A percentile compares a stretch with the other conserved stretches of the same genome.
Conservation (phyloP, 139 green algal genomes). For the Helicosporidium sp. region DNA sequence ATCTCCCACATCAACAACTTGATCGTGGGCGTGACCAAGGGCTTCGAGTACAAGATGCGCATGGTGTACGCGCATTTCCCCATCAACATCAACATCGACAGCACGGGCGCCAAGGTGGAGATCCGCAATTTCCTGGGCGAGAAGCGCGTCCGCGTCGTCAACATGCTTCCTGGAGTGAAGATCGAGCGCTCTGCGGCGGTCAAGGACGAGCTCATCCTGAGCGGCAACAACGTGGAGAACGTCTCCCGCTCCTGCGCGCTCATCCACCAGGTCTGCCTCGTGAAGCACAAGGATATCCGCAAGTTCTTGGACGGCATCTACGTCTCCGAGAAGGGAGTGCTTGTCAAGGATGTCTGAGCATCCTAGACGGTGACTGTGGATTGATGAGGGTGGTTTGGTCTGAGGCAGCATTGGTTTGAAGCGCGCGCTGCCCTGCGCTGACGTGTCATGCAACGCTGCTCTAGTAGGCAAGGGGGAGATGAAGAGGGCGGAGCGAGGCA, state of each 20-base stretch:
- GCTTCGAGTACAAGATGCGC: constrained; percentile 97
- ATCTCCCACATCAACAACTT: constrained; percentile 27
- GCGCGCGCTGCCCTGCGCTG: neutral
- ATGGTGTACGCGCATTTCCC: constrained; percentile 98
- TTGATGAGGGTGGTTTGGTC: neutral
- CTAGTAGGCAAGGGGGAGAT: neutral
- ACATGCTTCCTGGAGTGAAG: constrained; percentile 79
- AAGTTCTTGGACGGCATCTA: constrained; percentile 99
- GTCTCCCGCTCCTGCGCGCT: constrained; percentile 66
- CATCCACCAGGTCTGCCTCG: constrained; percentile 62
- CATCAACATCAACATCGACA: constrained; percentile 93
- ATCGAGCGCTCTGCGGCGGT: constrained; percentile 53
- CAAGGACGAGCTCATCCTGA: constrained; percentile 92
- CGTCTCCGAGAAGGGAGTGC: constrained; percentile 60
- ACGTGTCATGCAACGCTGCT: neutral
- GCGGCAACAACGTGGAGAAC: constrained; percentile 89
- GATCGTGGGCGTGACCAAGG: constrained; percentile 57
- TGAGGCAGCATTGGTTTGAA: neutral
- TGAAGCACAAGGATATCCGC: constrained; percentile 88
- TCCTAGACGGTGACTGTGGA: neutral
- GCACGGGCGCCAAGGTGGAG: constrained; percentile 48
- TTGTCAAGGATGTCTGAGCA: constrained; percentile 27
- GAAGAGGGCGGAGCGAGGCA: neutral
- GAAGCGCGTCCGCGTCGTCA: constrained; percentile 83
- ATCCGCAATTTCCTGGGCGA: constrained; percentile 98